Percentiles rank a stretch among this genome's conserved stretches.
phyloP scores from a whole-genome alignment of 345 rosid genomes.

The Populus nigra region DNA sequence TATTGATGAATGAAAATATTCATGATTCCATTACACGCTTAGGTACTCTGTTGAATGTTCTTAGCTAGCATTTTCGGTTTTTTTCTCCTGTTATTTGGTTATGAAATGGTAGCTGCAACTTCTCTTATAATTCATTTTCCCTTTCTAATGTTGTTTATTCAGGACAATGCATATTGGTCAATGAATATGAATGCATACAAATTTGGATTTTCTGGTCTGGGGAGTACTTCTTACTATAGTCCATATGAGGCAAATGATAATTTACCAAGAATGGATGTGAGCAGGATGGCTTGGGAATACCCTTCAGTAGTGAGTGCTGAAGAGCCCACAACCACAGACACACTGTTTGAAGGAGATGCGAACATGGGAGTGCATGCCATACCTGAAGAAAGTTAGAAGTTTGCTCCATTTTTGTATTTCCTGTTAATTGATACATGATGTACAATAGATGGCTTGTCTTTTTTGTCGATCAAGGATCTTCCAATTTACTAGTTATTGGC shows the following conservation, averaged over 20 bases:
- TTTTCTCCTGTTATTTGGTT: background rate
- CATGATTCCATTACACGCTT: background rate
- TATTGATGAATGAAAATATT: background rate
- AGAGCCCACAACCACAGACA: constrained; percentile 33
- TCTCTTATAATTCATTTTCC: background rate
- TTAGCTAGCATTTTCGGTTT: background rate
- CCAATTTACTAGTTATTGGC: background rate
- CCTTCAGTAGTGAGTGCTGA: constrained; percentile 35
- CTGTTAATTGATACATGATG: background rate
- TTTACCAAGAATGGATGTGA: constrained; percentile 43
- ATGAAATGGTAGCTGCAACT: constrained; percentile 2
- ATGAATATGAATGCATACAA: constrained; percentile 56
- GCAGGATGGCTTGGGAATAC: constrained; percentile 51
- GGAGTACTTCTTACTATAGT: constrained; percentile 41
- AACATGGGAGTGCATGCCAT: constrained; percentile 22
- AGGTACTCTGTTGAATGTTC: background rate
- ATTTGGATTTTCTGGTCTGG: constrained; percentile 53
- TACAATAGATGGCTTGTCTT: background rate
- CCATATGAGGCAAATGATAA: constrained; percentile 51
- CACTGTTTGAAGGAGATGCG: constrained; percentile 32
- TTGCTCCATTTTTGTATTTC: background rate
- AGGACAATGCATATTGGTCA: constrained; percentile 56
- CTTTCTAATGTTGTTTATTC: constrained; percentile 2
- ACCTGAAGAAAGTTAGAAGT: constrained; percentile 53
- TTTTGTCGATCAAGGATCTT: background rate